Conservation (phyloP, 805 yeast genomes). For the Limtongia smithiae region DNA sequence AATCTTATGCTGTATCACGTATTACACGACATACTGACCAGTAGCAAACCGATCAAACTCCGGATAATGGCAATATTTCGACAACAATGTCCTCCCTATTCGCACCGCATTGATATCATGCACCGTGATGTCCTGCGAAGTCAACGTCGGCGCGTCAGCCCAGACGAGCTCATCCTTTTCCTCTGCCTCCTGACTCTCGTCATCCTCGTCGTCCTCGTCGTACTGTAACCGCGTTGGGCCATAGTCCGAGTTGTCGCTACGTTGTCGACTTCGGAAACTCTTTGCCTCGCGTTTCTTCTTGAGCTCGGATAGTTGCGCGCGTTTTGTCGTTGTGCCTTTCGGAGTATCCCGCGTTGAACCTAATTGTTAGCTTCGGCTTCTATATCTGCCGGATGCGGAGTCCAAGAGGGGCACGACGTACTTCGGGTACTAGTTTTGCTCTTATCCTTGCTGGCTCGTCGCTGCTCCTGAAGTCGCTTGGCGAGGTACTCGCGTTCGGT, state of each 20-base stretch:
- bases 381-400: too few relatives aligned
- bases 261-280: conserved; percentile 28
- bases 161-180: conserved; percentile 40
- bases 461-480: conserved; percentile 67
- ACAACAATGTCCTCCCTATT: conserved; percentile 72
- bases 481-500: conserved; percentile 80
- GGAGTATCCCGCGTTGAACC: conserved; percentile 42
- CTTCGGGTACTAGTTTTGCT: conserved; percentile 29
- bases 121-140: conserved; percentile 45
- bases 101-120: conserved; percentile 68
- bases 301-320: conserved; percentile 64
- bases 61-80: conserved; percentile 75
- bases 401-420: neutral
- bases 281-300: conserved; percentile 70
- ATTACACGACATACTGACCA: conserved; percentile 39
- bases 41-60: conserved; percentile 66
- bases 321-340: conserved; percentile 42
- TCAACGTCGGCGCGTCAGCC: conserved; percentile 29
- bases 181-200: conserved; percentile 44
- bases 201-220: conserved; percentile 42
- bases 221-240: conserved; percentile 44
- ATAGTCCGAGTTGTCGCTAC: conserved; percentile 40
- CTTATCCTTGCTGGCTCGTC: conserved; percentile 36
- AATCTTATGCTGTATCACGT: neutral
- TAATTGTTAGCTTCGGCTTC: conserved; percentile 1